Conservation (phyloP, 169 alveolate genomes). For the Cystoisospora suis region DNA sequence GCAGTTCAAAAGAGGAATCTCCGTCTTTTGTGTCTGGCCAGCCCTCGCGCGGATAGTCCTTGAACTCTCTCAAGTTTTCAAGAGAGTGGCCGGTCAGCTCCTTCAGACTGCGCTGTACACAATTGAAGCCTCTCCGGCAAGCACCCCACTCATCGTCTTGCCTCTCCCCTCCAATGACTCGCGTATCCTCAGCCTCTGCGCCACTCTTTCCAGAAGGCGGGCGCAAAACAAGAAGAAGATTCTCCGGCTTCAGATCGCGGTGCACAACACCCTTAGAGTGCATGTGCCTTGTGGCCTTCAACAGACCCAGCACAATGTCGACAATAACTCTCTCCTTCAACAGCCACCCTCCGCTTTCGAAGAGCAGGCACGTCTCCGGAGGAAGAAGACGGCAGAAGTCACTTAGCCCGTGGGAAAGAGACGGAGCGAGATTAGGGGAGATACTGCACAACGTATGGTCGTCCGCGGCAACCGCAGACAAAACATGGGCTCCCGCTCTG, state of each 20-base stretch:
- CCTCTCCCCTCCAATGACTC: too few species aligned
- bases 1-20: too few species aligned
- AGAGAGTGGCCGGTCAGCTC: too few species aligned
- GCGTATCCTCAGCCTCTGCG: too few species aligned
- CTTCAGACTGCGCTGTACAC: too few species aligned
- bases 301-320: neutral
- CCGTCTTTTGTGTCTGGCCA: too few species aligned
- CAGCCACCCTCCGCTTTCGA: neutral
- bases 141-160: too few species aligned
- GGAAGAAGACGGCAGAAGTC: neutral
- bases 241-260: neutral
- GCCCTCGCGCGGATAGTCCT: too few species aligned
- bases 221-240: neutral
- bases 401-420: neutral
- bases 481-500: neutral
- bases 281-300: slow-evolving; percentile 33
- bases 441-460: neutral
- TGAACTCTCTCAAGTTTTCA: too few species aligned
- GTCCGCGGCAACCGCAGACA: neutral
- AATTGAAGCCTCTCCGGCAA: too few species aligned
- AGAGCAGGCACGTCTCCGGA: neutral
- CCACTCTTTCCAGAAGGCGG: too few species aligned
- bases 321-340: neutral
- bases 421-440: neutral
- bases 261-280: slow-evolving; percentile 24